Evolutionary conservation across 495 filamentous ascomycete species (phyloP).

Genomic region (Aspergillus campestris): DNA sequence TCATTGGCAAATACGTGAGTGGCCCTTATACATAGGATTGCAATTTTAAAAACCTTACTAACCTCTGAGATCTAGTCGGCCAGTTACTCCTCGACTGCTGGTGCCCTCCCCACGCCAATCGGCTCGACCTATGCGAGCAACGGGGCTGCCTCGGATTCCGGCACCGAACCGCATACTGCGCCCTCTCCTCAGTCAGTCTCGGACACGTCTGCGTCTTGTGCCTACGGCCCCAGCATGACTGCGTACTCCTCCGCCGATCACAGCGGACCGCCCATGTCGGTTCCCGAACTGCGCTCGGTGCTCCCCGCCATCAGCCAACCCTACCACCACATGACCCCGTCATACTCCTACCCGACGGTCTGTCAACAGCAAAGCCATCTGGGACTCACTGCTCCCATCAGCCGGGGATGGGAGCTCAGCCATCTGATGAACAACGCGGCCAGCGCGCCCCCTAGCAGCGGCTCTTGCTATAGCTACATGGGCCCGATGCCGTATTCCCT

Average conservation of each 20-base stretch:
- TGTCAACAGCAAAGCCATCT: slow-evolving; percentile 26
- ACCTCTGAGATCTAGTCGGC: slow-evolving; percentile 29
- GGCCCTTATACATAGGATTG: background rate
- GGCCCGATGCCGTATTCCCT: slow-evolving; percentile 29
- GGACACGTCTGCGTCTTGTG: slow-evolving; percentile 25
- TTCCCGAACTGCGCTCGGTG: slow-evolving; percentile 25
- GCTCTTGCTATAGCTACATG: slow-evolving; percentile 28
- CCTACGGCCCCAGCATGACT: slow-evolving; percentile 21
- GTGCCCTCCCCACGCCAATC: slow-evolving; percentile 32
- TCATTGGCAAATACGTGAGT: slow-evolving; percentile 94
- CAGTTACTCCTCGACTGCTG: slow-evolving; percentile 44
- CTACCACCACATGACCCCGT: slow-evolving; percentile 21
- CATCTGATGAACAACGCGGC: slow-evolving; percentile 12
- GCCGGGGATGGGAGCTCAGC: slow-evolving; percentile 31
- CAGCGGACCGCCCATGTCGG: slow-evolving; percentile 11
- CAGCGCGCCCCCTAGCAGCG: slow-evolving; percentile 13
- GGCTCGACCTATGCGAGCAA: slow-evolving; percentile 31
- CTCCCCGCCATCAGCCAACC: slow-evolving; percentile 24
- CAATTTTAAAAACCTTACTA: background rate
- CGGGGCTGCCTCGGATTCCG: slow-evolving; percentile 33
- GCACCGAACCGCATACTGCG: slow-evolving; percentile 30
- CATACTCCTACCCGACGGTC: slow-evolving; percentile 29
- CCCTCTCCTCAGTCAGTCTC: slow-evolving; percentile 39
- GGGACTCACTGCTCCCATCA: slow-evolving; percentile 16
- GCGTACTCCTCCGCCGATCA: slow-evolving; percentile 23